phyloP scores from a whole-genome alignment of 176 grass and related monocot genomes.

The Zea luxurians region DNA sequence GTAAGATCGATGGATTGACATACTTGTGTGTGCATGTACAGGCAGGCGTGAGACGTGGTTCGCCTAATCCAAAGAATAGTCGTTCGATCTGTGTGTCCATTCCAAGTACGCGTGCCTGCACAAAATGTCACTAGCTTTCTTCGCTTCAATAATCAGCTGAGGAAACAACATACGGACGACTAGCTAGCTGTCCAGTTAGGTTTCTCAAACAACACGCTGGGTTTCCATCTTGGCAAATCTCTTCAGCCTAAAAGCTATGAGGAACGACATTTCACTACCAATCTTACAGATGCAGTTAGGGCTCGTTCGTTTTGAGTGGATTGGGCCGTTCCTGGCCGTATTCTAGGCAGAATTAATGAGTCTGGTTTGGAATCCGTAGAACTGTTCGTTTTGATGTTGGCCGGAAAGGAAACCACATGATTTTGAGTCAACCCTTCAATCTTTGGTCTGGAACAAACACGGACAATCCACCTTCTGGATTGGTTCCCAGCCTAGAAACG shows the following conservation, averaged over 20 bases:
- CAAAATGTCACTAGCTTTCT: slow-evolving; percentile 54
- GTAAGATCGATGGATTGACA: background rate
- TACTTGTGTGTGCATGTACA: background rate
- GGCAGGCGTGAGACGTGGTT: background rate
- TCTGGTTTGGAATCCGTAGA: too few species aligned
- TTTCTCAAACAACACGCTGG: slow-evolving; percentile 34
- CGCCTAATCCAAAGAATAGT: background rate
- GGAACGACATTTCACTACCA: slow-evolving; percentile 39
- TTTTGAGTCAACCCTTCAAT: too few species aligned
- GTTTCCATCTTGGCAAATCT: slow-evolving; percentile 40
- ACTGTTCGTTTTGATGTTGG: too few species aligned
- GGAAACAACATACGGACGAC: slow-evolving; percentile 43
- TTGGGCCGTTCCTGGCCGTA: too few species aligned
- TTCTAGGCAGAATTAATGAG: too few species aligned
- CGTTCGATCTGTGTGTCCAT: slow-evolving; percentile 27
- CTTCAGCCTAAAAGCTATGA: slow-evolving; percentile 37
- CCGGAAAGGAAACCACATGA: too few species aligned
- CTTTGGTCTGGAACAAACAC: too few species aligned
- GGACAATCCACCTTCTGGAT: too few species aligned
- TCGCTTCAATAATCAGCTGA: slow-evolving; percentile 53
- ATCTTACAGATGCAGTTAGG: slow-evolving; percentile 13
- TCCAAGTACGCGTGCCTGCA: slow-evolving; percentile 1
- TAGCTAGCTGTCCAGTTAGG: slow-evolving; percentile 27
- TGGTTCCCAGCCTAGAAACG: too few species aligned
- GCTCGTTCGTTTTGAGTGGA: too few species aligned